Percentiles rank a stretch among this genome's conserved stretches.
phyloP scores from a whole-genome alignment of 345 rosid species.

The rapeseed (Brassica napus) region Da-Ae NC_063443.1:9484501-9485000 shows the following conservation, averaged over 20 bases:
- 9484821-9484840: conserved; percentile 95
- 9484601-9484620: conserved; percentile 7
- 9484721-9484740: background rate
- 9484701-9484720: background rate
- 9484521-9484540: conserved; percentile 91
- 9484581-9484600: background rate
- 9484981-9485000: conserved; percentile 9
- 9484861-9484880: conserved; percentile 59
- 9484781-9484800: conserved; percentile 91
- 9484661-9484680: conserved; percentile 12
- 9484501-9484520: conserved; percentile 83
- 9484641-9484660: conserved; percentile 6
- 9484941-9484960: conserved; percentile 10
- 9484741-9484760: conserved; percentile 13
- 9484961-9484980: background rate
- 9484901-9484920: conserved; percentile 22
- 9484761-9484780: conserved; percentile 71
- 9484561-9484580: conserved; percentile 15
- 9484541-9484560: conserved; percentile 74
- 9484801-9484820: conserved; percentile 94
- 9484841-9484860: conserved; percentile 99
- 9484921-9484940: background rate
- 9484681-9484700: background rate
- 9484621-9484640: conserved; percentile 17
- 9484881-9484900: conserved; percentile 29